Base-by-base conservation (phyloP, 1,284 basidiomycete species). In the Ganoderma multipileum region DNA sequence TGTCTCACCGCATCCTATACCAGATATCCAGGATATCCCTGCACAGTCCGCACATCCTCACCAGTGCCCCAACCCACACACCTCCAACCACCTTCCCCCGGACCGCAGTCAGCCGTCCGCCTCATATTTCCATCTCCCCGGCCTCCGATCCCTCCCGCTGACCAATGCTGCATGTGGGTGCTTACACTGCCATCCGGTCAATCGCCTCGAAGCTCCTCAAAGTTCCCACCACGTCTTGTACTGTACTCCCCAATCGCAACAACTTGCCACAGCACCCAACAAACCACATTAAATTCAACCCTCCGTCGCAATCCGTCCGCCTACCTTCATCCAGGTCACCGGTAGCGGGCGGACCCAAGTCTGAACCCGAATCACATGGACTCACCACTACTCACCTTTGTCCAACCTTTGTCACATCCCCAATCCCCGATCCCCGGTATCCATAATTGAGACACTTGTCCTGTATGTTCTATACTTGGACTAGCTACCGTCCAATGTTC, bases 151-250 rank as follows among this genome's bases (percentile, higher is more conserved):
- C 38, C 44, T 63, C 41, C 55, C 64, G 71, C 71, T 72, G 61
- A 72, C 68, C 68, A 72, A 72, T 72, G 59, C 58, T 60, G 38
- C 28, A 54, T 26, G 63, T 38, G 52, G 44, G 47, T 66, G 71
- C 71, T 72, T 67, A 72, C 71, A 72, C 65, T 36, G 61, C 59
- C 26, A 42, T 28, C 42, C 65, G 65, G 55, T 58, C 61, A 41
- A 60, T 60, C 39, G 54, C 65, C 57, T 60, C n/a, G 8, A 52
- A 39, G 38, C 38, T 39, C 38, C 8, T 33, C 23, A 36, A 36
- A 28, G n/a, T 63, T 62, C 66, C 61, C 62, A 64, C 54, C 30
- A 28, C 18, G 30, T 16, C 23, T 41, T 11, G 23, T n/a, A 26
- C 11, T 23, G 20, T 59, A 8, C 58, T 16, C 20, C 11, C 16